Evolutionary conservation across 257 asterid genomes (phyloP).

Genomic region (Nicotiana noctiflora): DNA sequence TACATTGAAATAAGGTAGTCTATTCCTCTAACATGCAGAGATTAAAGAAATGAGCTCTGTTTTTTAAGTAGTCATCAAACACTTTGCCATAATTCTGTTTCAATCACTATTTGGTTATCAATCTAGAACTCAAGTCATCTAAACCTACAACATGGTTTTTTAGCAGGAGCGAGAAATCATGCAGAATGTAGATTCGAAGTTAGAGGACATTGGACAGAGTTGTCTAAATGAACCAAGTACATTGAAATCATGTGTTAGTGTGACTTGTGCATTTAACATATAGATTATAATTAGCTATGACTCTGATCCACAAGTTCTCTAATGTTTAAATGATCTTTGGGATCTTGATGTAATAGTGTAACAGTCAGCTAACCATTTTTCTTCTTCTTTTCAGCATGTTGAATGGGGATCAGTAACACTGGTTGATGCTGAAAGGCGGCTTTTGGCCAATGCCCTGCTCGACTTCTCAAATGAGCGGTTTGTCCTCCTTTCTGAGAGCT

Average conservation of each 20-base stretch:
- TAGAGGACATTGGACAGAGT: neutral
- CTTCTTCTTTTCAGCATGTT: conserved; percentile 47
- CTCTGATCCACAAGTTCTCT: neutral
- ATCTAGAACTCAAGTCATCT: neutral
- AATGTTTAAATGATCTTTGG: neutral
- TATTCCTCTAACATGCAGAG: neutral
- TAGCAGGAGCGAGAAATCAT: neutral
- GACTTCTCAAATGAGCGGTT: conserved; percentile 90
- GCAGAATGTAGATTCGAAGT: neutral
- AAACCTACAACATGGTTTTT: neutral
- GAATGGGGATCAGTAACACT: conserved; percentile 84
- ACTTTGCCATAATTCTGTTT: too few relatives aligned
- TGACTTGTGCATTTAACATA: neutral
- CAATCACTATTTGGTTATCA: neutral
- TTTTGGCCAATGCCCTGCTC: conserved; percentile 84
- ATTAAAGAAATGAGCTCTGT: too few relatives aligned
- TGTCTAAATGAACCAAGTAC: neutral
- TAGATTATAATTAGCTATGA: neutral
- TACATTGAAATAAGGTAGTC: neutral
- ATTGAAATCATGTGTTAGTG: neutral
- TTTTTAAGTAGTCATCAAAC: too few relatives aligned
- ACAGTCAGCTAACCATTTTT: neutral
- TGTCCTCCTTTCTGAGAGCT: conserved; percentile 81
- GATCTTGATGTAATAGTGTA: neutral
- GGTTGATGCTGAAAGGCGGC: conserved; percentile 88